These are phyloP conservation scores for Haplosporangium sp. DNA, from an alignment of 371 early-diverging fungal genomes.

Conservation along the genomic window DNA sequence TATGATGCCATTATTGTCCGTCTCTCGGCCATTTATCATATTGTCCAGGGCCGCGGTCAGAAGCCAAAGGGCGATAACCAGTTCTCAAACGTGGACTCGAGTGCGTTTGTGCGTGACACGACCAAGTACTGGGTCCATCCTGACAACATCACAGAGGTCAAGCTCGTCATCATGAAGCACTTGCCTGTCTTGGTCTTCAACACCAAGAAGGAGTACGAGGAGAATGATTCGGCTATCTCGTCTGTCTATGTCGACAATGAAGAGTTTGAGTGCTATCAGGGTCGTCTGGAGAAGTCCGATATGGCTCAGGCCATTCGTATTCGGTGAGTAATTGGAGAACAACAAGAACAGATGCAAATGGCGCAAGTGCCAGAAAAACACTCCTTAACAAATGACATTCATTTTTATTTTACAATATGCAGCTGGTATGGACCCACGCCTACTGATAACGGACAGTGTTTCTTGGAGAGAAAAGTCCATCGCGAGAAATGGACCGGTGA, in stretches of 20 bases:
- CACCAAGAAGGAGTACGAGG: constrained; percentile 78
- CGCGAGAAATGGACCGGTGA: constrained; percentile 99
- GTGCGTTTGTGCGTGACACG: constrained; percentile 86
- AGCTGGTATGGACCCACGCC: constrained; percentile 95
- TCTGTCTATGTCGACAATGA: constrained; percentile 98
- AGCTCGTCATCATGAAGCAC: constrained; percentile 93
- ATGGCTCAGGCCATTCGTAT: constrained; percentile 95
- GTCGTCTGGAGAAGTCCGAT: constrained; percentile 94
- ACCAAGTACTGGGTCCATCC: constrained; percentile 99
- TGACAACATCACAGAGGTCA: constrained; percentile 98
- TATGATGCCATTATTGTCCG: constrained; percentile 93
- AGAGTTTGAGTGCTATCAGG: constrained; percentile 92
- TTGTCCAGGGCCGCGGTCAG: constrained; percentile 86
- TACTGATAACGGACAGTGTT: constrained; percentile 85
- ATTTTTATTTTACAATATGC: not conserved
- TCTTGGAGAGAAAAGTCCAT: constrained; percentile 98
- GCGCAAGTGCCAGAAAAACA: too few species aligned
- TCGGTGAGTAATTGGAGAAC: constrained; percentile 59
- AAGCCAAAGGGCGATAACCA: constrained; percentile 65
- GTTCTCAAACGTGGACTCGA: constrained; percentile 42
- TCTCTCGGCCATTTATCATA: constrained; percentile 90
- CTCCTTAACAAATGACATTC: not conserved
- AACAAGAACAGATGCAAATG: too few species aligned
- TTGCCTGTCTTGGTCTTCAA: constrained; percentile 98
- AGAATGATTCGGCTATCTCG: constrained; percentile 93